A percentile compares a stretch with the other conserved stretches of the same genome.
These are phyloP conservation scores for Wakefieldia striispora DNA, from an alignment of 768 basidiomycete genomes.

Conservation along the genomic window DNA sequence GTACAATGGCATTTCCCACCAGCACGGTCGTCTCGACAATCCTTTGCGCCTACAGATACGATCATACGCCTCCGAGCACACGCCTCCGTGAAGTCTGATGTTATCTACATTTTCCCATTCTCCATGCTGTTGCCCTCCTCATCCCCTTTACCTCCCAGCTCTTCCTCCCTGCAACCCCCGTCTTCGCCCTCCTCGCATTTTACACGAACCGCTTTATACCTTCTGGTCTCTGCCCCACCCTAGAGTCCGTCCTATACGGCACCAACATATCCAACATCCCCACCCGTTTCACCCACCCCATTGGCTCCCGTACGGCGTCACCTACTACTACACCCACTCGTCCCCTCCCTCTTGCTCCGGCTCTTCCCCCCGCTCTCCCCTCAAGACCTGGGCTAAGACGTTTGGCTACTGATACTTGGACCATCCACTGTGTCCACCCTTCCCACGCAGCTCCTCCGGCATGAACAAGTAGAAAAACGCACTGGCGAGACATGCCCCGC, in stretches of 20 bases:
- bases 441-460: slow-evolving; percentile 71
- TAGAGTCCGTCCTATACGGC: slow-evolving; percentile 93
- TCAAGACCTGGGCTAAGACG: slow-evolving; percentile 80
- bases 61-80: slow-evolving; percentile 57
- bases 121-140: slow-evolving; percentile 67
- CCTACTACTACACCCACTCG: slow-evolving; percentile 89
- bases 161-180: slow-evolving; percentile 82
- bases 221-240: slow-evolving; percentile 72
- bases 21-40: slow-evolving; percentile 58
- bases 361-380: slow-evolving; percentile 76
- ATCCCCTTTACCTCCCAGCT: slow-evolving; percentile 89
- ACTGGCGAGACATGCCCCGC: slow-evolving; percentile 87
- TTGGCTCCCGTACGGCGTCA: slow-evolving; percentile 96
- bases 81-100: slow-evolving; percentile 54
- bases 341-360: slow-evolving; percentile 85
- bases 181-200: slow-evolving; percentile 82
- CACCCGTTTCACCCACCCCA: slow-evolving; percentile 88
- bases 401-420: slow-evolving; percentile 85
- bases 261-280: slow-evolving; percentile 98
- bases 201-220: slow-evolving; percentile 89
- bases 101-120: slow-evolving; percentile 65
- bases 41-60: slow-evolving; percentile 67
- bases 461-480: slow-evolving; percentile 86
- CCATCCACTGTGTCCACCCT: slow-evolving; percentile 40
- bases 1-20: slow-evolving; percentile 5